Evolutionary conservation across 2,329 filamentous ascomycete genomes (phyloP), one percentile per base, ranked within the genome.

Genomic region (Hysterium pulicare): DNA sequence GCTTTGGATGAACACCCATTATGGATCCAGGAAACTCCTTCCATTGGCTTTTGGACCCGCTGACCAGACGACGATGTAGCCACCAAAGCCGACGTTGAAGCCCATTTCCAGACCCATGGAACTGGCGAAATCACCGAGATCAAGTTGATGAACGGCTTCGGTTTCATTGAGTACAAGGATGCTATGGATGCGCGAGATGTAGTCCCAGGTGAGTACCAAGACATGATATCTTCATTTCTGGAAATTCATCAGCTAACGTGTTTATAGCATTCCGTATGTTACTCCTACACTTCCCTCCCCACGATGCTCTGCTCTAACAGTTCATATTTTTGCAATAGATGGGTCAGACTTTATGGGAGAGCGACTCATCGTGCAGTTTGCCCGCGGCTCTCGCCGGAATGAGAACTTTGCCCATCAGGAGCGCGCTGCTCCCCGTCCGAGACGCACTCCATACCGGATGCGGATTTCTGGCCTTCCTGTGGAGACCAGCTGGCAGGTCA

Each of bases 401-500:
- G 77, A 81, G 53, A 83, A 81, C 68, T 75, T 77, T 59, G 75
- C 76, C 49, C 75, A 78, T 45, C 71, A 78, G 59, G 83, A 86
- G 63, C 82, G 83, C 57, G 78, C 78, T 55, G 77, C 80, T 61
- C 84, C 84, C 54, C 87, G 93, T 64, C 93, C 93, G 53, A 86
- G 93, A 66, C 90, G 93, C 70, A 98, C 93, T 57, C 84, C 90
- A 57, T 90, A 90, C 72, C 87, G 93, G 70, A 97, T 98, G 93
- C 86, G 91, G 71, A 94, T 98, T 66, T 87, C 87, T 77, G 91
- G 90, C 76, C 88, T 98, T 72, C 90, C 91, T 69, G 84, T 82
- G 75, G 91, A 97, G 79, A 98, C 93, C 79, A 96, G 90, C 83
- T 98, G 93, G 93, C 93, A 98, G 93, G 93, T 98, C 86, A 93